These are phyloP conservation scores for Bruguiera parviflora DNA, from an alignment of 345 rosid genomes.

Conservation along the genomic window DNA sequence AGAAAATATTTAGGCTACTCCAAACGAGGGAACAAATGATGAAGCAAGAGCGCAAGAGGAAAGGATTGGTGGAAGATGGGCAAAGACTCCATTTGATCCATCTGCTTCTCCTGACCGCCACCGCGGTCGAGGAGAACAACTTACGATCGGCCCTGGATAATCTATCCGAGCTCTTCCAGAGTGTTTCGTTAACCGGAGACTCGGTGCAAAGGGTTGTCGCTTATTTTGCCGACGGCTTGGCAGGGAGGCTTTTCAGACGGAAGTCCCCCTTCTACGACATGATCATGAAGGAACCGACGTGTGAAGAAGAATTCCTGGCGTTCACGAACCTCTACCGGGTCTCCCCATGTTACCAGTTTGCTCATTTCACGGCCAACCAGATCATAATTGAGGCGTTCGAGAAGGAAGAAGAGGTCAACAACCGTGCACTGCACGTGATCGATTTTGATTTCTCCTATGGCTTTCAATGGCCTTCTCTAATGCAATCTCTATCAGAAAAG, in stretches of 20 bases:
- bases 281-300: conserved; percentile 52
- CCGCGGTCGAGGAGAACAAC: conserved; percentile 45
- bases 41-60: conserved; percentile 29
- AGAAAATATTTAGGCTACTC: conserved; percentile 44
- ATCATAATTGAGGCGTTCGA: conserved; percentile 56
- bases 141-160: conserved; percentile 31
- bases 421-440: conserved; percentile 47
- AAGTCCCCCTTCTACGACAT: conserved; percentile 54
- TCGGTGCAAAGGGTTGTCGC: conserved; percentile 65
- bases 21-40: conserved; percentile 59
- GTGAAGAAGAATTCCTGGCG: conserved; percentile 46
- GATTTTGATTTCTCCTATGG: conserved; percentile 62
- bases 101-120: conserved; percentile 50
- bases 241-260: conserved; percentile 45
- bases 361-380: conserved; percentile 73
- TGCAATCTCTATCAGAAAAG: conserved; percentile 64
- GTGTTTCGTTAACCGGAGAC: conserved; percentile 47
- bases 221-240: conserved; percentile 51
- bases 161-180: conserved; percentile 42
- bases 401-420: conserved; percentile 35
- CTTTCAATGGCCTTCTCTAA: conserved; percentile 70
- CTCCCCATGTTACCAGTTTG: conserved; percentile 64
- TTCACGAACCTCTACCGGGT: conserved; percentile 53
- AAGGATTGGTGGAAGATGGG: conserved; percentile 29
- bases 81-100: conserved; percentile 63